These are phyloP conservation scores for Solioccasus polychromus DNA, from an alignment of 768 basidiomycete genomes.

Conservation along the genomic window DNA sequence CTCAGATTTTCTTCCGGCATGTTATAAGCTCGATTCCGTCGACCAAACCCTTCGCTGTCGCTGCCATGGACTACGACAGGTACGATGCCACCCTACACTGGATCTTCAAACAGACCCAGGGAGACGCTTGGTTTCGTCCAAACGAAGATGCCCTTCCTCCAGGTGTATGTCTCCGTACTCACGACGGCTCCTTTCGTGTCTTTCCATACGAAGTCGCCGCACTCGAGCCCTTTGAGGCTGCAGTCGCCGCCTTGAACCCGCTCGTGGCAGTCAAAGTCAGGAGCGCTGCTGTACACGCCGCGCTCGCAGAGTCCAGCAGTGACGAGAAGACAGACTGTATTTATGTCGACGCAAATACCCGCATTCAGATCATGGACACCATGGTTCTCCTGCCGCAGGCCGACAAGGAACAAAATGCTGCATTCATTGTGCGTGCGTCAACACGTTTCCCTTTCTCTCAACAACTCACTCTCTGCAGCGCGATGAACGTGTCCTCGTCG, in stretches of 20 bases:
- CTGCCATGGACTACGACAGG: slow-evolving; percentile 59
- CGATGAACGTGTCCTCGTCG: slow-evolving; percentile 77
- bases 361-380: slow-evolving; percentile 81
- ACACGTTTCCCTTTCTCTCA: no score
- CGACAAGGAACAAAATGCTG: slow-evolving; percentile 91
- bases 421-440: slow-evolving; percentile 73
- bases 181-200: slow-evolving; percentile 66
- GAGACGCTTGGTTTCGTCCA: slow-evolving; percentile 84
- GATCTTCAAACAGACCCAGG: slow-evolving; percentile 80
- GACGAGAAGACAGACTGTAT: slow-evolving; percentile 57
- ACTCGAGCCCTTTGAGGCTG: slow-evolving; percentile 79
- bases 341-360: slow-evolving; percentile 74
- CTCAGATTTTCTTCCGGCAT: slow-evolving; percentile 13
- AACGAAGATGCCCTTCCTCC: slow-evolving; percentile 78
- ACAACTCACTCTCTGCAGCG: no score
- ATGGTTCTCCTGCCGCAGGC: slow-evolving; percentile 67
- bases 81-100: slow-evolving; percentile 79
- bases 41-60: background rate
- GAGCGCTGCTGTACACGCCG: slow-evolving; percentile 78
- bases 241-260: slow-evolving; percentile 72
- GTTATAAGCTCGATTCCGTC: slow-evolving; percentile 18
- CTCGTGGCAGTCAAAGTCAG: slow-evolving; percentile 81
- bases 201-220: slow-evolving; percentile 86
- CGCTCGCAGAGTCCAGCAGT: slow-evolving; percentile 50
- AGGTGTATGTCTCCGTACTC: slow-evolving; percentile 73